phyloP scores from a whole-genome alignment of 257 asterid genomes.

The Handroanthus guayacan region DNA sequence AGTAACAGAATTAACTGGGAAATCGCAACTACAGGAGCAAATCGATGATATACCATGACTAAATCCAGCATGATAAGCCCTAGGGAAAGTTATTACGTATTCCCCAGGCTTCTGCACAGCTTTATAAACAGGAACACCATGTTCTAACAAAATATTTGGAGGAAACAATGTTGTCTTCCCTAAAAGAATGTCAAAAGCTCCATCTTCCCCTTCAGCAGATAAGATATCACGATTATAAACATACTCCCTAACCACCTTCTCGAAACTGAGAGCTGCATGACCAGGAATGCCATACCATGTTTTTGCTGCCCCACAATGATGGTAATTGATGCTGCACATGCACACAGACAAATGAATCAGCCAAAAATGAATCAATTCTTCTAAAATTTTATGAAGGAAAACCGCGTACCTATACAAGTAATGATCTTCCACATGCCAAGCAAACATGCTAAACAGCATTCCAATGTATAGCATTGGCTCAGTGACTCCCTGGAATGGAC shows the following conservation, averaged over 20 bases:
- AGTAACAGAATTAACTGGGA: constrained; percentile 1
- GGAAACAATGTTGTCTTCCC: constrained; percentile 98
- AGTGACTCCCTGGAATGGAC: constrained; percentile 87
- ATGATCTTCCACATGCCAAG: constrained; percentile 99
- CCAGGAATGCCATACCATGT: constrained; percentile 99
- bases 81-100: constrained; percentile 85
- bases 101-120: constrained; percentile 99
- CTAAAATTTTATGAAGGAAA: background rate
- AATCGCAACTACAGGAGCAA: constrained; percentile 13
- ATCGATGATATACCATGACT: constrained; percentile 77
- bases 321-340: constrained; percentile 83
- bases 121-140: constrained; percentile 85
- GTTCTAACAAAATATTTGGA: constrained; percentile 79
- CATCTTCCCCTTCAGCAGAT: constrained; percentile 89
- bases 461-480: constrained; percentile 99
- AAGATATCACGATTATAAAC: constrained; percentile 78
- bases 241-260: constrained; percentile 80
- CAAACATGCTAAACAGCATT: constrained; percentile 97
- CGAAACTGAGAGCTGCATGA: constrained; percentile 85
- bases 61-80: constrained; percentile 99
- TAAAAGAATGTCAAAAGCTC: constrained; percentile 93
- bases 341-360: constrained; percentile 31
- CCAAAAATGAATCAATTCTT: constrained; percentile 8
- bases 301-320: constrained; percentile 98
- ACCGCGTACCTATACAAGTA: constrained; percentile 79